Conservation (phyloP, 2,329 filamentous ascomycete species). For the Beauveria medogensis region DNA sequence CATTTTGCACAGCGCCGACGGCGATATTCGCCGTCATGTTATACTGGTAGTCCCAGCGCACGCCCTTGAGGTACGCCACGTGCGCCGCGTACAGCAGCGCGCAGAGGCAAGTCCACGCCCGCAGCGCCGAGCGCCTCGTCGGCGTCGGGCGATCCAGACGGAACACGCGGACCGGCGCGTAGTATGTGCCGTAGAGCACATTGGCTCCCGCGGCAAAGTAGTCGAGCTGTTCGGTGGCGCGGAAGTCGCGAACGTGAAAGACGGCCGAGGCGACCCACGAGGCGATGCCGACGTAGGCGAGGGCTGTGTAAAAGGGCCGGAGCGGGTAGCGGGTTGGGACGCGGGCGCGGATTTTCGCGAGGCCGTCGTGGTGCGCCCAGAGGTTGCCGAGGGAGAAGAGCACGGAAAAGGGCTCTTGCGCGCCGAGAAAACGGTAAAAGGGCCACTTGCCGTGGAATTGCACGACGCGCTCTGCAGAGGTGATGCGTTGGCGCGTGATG, state of each 20-base stretch:
- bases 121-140: constrained; percentile 43
- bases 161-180: constrained; percentile 73
- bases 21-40: constrained; percentile 95
- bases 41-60: constrained; percentile 91
- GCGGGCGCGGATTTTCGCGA: constrained; percentile 58
- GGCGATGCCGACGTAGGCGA: constrained; percentile 73
- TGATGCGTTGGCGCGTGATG: constrained; percentile 64
- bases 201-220: constrained; percentile 90
- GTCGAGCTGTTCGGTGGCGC: constrained; percentile 82
- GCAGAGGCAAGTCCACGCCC: constrained; percentile 71
- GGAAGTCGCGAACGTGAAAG: constrained; percentile 87
- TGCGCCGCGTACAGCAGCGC: constrained; percentile 63
- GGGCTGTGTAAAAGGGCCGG: constrained; percentile 68
- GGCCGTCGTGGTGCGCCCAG: constrained; percentile 72
- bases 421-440: constrained; percentile 79
- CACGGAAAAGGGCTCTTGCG: constrained; percentile 92
- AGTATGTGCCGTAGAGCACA: constrained; percentile 87
- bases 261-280: constrained; percentile 85
- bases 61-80: constrained; percentile 74
- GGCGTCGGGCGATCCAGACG: constrained; percentile 58
- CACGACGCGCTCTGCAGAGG: constrained; percentile 58
- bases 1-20: constrained; percentile 70
- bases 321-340: constrained; percentile 70
- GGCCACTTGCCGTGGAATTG: constrained; percentile 99
- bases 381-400: constrained; percentile 91